Evolutionary conservation across 768 basidiomycete genomes (phyloP), one percentile per base, ranked within the genome.

Genomic region (Russula lepida): DNA sequence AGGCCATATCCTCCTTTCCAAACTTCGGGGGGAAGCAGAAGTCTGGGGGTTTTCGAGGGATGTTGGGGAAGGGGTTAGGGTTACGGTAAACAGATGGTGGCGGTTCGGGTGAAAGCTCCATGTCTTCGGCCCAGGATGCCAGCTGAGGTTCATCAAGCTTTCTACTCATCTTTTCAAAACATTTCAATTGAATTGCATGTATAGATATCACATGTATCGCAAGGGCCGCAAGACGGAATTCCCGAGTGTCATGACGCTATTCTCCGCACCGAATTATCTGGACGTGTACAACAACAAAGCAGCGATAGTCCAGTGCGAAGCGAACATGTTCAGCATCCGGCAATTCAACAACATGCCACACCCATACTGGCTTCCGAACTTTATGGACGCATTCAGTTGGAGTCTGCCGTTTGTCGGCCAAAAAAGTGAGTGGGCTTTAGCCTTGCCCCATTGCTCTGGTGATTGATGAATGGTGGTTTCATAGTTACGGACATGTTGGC

Each of bases 211-310:
- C 58, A 98, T 98, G 97, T 98, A 98, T 71, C 91, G 94, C 68
- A 99, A 99, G 76, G 98, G 95, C 4, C 92, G 93, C 75, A 90
- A 92, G 23, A 98, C 95, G 0, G 95, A 95, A 4, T 98, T 98
- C 79, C 95, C 97, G 17, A 95, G 94, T 19, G 95, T 99, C 64
- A 98, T 99, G 94, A 98, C 95, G n/a, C 95, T 99, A 70, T 99
- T 99, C 77, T 95, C 92, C 15, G 95, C 95, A 6, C 97, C 97
- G 30, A 95, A 98, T 71, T 98, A 98, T 71, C 86, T 98, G 59
- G 97, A 98, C 70, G 92, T 98, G 17, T 98, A 98, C 75, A 92
- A 95, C 74, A 99, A 99, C 78, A 98, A 98, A 75, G 97, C 95
- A 1, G 97, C 97, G 0, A 95, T 99, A 23, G 83, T 99, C 70